phyloP scores from a whole-genome alignment of 805 yeast species.

The Millerago galiae region DNA sequence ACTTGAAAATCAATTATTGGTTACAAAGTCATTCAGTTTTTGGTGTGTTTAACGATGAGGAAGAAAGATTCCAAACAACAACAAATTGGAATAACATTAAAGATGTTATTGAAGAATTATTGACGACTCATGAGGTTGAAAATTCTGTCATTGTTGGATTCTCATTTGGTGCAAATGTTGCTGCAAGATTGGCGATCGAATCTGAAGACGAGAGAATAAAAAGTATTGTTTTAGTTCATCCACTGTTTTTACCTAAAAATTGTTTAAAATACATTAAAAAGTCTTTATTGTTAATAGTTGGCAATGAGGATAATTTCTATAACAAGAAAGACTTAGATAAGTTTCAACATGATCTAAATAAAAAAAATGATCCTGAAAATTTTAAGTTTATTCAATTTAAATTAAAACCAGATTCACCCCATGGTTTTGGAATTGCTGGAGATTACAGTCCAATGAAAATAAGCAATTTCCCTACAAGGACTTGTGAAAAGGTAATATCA shows the following conservation, averaged over 20 bases:
- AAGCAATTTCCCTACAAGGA: conserved; percentile 25
- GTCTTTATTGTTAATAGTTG: conserved; percentile 15
- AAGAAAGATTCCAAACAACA: conserved; percentile 13
- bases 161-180: conserved; percentile 21
- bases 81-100: conserved; percentile 16
- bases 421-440: conserved; percentile 36
- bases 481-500: conserved; percentile 13
- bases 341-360: conserved; percentile 9
- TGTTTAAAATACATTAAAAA: conserved; percentile 5
- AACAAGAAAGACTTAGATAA: conserved; percentile 8
- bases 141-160: conserved; percentile 19
- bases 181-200: conserved; percentile 17
- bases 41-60: conserved; percentile 15
- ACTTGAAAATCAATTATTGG: conserved; percentile 17
- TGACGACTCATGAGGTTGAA: conserved; percentile 14
- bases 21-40: conserved; percentile 18
- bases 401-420: conserved; percentile 26
- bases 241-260: conserved; percentile 18
- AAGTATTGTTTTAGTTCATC: conserved; percentile 18
- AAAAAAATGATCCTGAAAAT: conserved; percentile 6
- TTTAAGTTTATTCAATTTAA: conserved; percentile 16
- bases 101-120: conserved; percentile 14
- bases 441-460: conserved; percentile 29
- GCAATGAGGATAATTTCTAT: conserved; percentile 16
- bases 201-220: conserved; percentile 11